A percentile compares a stretch with the other conserved stretches of the same genome.
phyloP scores from a whole-genome alignment of 306 rosid species.

The Quercus cerris region DNA sequence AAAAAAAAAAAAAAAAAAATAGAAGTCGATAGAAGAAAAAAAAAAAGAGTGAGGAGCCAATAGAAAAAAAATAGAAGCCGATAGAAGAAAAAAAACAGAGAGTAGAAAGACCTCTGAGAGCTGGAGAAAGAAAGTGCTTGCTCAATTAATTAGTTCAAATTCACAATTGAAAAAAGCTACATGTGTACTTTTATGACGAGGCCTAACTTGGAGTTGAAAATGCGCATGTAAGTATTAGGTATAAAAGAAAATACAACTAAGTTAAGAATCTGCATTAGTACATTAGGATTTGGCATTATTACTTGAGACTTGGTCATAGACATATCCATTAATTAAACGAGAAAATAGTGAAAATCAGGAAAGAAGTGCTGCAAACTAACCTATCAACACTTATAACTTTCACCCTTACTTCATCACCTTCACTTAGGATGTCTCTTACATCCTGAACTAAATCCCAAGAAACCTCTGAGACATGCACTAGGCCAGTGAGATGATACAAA shows the following conservation, averaged over 20 bases:
- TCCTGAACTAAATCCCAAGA: conserved; percentile 95
- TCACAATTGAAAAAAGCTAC: no score
- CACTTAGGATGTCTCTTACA: conserved; percentile 72
- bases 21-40: no score
- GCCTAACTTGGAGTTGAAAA: not conserved
- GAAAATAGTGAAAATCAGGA: not conserved
- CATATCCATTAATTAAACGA: not conserved
- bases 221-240: not conserved
- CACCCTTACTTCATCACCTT: conserved; percentile 66
- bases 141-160: not conserved
- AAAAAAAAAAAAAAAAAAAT: no score
- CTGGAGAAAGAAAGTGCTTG: not conserved
- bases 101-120: no score
- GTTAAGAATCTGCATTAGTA: not conserved
- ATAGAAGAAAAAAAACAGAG: no score
- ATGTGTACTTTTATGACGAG: not conserved
- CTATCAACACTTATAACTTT: conserved; percentile 60
- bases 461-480: conserved; percentile 87
- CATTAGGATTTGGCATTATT: not conserved
- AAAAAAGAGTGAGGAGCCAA: no score
- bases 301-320: not conserved
- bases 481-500: conserved; percentile 82
- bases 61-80: no score
- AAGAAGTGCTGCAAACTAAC: conserved; percentile 35
- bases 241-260: not conserved